These are phyloP conservation scores for Thalassiosira delicatula DNA, from an alignment of 352 stramenopile genomes.

Conservation along the genomic window DNA sequence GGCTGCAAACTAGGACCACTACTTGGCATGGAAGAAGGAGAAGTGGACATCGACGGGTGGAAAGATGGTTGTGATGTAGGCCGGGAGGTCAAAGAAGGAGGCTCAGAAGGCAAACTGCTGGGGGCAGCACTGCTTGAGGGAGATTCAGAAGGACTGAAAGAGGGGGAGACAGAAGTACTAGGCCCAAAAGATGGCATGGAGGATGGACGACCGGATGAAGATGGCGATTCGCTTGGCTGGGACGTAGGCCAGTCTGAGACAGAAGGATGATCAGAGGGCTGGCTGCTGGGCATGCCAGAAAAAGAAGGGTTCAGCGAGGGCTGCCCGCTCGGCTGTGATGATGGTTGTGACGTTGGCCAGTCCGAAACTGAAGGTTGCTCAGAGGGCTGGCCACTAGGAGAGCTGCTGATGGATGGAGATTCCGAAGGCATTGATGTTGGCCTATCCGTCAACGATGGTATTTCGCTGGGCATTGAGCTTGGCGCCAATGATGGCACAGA, in stretches of 20 bases:
- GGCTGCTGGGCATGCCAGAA: background rate
- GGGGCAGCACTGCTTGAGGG: background rate
- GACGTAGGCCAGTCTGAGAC: background rate
- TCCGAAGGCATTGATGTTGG: background rate
- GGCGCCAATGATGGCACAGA: background rate
- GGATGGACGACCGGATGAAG: background rate
- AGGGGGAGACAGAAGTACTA: too few relatives aligned
- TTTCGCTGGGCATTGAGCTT: background rate
- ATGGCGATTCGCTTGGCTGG: constrained; percentile 1
- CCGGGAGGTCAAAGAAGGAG: background rate
- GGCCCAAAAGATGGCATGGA: background rate
- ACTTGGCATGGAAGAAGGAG: background rate
- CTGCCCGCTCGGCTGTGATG: too few relatives aligned
- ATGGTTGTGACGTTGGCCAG: constrained; percentile 14
- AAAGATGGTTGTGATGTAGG: background rate
- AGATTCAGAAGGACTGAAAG: background rate
- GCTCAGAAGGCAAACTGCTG: background rate
- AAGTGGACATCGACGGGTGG: background rate
- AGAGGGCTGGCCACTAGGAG: background rate
- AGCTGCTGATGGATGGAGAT: background rate
- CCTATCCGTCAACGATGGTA: background rate
- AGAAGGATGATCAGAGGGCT: background rate
- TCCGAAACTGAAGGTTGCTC: constrained; percentile 5
- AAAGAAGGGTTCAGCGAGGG: background rate
- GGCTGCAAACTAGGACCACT: background rate